Evolutionary conservation across 306 rosid species (phyloP).

Genomic region (Sesbania bispinosa): DNA sequence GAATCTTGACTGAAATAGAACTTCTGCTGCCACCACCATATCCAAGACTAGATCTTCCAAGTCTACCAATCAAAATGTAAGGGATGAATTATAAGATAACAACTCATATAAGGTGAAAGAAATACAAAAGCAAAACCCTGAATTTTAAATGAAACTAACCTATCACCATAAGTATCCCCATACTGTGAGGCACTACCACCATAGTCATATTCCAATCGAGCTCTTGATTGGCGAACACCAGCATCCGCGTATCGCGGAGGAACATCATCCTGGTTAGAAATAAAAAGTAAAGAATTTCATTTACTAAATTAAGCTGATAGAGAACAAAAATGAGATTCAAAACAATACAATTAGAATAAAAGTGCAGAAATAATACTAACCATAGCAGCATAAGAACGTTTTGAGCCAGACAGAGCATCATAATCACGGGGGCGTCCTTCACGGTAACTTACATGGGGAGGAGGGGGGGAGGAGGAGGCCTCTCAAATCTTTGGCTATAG

Average conservation of each 20-base stretch:
- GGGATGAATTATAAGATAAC: conserved; percentile 5
- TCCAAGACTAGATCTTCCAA: conserved; percentile 71
- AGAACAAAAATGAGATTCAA: neutral
- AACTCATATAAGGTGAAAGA: neutral
- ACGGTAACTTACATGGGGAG: conserved; percentile 61
- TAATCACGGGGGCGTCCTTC: conserved; percentile 76
- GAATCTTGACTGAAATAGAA: conserved; percentile 65
- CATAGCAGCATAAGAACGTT: conserved; percentile 72
- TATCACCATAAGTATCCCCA: conserved; percentile 77
- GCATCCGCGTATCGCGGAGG: conserved; percentile 72
- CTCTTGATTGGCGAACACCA: conserved; percentile 78
- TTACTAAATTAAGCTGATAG: neutral
- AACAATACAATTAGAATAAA: neutral
- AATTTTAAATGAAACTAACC: conserved; percentile 48
- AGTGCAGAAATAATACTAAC: conserved; percentile 37
- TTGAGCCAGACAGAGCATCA: conserved; percentile 70
- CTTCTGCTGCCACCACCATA: conserved; percentile 67
- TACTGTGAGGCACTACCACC: conserved; percentile 66
- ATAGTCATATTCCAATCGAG: conserved; percentile 85
- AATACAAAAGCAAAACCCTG: neutral
- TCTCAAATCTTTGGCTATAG: conserved; percentile 72
- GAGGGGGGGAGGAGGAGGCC: conserved; percentile 61
- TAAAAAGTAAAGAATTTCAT: neutral
- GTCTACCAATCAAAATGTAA: conserved; percentile 40
- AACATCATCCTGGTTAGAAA: conserved; percentile 65